Base-by-base conservation (phyloP, 2,329 filamentous ascomycete genomes). In the Emericellopsis cladophorae region DNA sequence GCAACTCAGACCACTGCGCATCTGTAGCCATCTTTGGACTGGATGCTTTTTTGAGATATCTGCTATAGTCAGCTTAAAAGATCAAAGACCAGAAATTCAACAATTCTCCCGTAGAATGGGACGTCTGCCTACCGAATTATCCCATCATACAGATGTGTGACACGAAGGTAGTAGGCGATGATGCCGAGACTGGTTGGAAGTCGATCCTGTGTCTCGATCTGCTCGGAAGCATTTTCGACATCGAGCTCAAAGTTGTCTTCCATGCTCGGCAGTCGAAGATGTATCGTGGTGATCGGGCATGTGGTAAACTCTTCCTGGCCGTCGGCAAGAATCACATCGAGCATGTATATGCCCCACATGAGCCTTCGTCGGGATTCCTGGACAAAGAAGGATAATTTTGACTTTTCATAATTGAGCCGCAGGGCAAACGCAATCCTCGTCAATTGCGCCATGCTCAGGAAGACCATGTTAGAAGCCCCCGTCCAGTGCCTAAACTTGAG, bases 191-290 rank as follows among this genome's bases (percentile, higher is more conserved):
- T 10, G 14, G 11, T 12, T 12, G 31, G 11, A 18, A 33, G 5
- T 11, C 21, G 18, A 12, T 7, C 36, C 32, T 23, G 22, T 4
- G 16, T 14, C 10, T 16, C 21, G 12, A 18, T 41, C 8, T 16
- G 15, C 16, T 40, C 39, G 10, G 40, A 41, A 10, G 22, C 6
- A 18, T 23, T 41, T 12, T 41, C 40, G 9, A 23, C 26, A 11
- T 31, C 40, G 15, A 41, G 40, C 35, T 41, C 40, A 16, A 41
- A 41, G 34, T 41, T 35, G 23, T 41, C 40, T 21, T 41, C 40
- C 14, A 41, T 18, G 26, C 40, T 37, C 10, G 40, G 40, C 8
- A 41, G 40, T 15, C 40, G 40, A 4, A 41, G 33, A 41, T 41
- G 33, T 7, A 41, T 37, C 9, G 33, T 26, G 15, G 18, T 37